These are phyloP conservation scores for Cercospora janseana DNA, from an alignment of 2,329 filamentous ascomycete genomes.

Conservation along the genomic window DNA sequence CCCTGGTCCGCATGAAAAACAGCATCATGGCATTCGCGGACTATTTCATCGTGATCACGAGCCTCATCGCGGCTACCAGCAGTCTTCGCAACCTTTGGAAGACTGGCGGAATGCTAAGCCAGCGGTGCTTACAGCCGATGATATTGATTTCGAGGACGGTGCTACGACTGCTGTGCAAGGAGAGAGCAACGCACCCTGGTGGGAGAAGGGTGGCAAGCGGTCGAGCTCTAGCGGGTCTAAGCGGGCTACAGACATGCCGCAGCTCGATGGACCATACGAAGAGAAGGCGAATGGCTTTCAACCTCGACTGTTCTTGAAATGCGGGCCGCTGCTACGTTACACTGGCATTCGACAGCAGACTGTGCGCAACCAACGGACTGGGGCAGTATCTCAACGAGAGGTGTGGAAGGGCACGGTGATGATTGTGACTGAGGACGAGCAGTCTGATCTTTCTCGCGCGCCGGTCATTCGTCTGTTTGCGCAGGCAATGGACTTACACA, in stretches of 20 bases:
- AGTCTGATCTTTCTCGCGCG: slow-evolving; percentile 75
- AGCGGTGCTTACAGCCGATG: slow-evolving; percentile 43
- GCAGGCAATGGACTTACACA: slow-evolving; percentile 78
- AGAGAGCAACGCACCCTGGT: slow-evolving; percentile 59
- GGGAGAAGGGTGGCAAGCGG: slow-evolving; percentile 55
- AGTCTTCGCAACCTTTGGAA: slow-evolving; percentile 58
- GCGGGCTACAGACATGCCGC: slow-evolving; percentile 44
- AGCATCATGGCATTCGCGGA: slow-evolving; percentile 38
- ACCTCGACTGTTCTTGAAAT: slow-evolving; percentile 80
- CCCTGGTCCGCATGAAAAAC: slow-evolving; percentile 25
- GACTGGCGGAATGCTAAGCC: slow-evolving; percentile 48
- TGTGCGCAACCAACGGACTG: slow-evolving; percentile 36
- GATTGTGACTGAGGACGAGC: slow-evolving; percentile 86
- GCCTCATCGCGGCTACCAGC: slow-evolving; percentile 53
- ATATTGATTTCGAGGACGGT: slow-evolving; percentile 43
- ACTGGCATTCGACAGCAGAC: slow-evolving; percentile 72
- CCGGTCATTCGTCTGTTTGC: slow-evolving; percentile 82
- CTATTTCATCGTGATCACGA: slow-evolving; percentile 46
- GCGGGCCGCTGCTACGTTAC: slow-evolving; percentile 86
- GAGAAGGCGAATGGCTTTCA: slow-evolving; percentile 70
- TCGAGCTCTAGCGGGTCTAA: slow-evolving; percentile 32
- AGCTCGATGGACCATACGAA: slow-evolving; percentile 63
- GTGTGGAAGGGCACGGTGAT: slow-evolving; percentile 92
- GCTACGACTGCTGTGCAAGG: slow-evolving; percentile 11
- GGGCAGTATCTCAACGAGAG: slow-evolving; percentile 58